Evolutionary conservation across 768 basidiomycete genomes (phyloP), one percentile per base, ranked within the genome.

Genomic region (Pulveroboletus sp.): DNA sequence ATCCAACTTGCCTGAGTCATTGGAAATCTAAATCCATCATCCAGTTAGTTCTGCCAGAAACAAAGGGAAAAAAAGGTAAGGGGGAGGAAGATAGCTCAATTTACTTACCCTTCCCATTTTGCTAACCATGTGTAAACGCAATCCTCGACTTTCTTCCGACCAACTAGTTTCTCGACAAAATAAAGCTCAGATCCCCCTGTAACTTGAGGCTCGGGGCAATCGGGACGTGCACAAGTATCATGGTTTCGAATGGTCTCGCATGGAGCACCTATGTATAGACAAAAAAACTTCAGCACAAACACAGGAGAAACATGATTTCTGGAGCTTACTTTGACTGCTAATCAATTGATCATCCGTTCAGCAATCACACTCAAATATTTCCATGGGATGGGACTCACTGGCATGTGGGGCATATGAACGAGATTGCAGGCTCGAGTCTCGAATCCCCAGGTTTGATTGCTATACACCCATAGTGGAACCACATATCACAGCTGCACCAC

Each of bases 381-480:
- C 8, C 6, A n/a, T 9, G 5, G 3, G 33, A 27, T 35, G 6
- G 5, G 3, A 58, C 66, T 56, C 47, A 68, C 66, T 44, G 39
- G 57, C 79, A 81, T 8, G 67, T 57, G 13, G 76, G 79, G 52
- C 79, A 81, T 14, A 57, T 53, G 50, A 76, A 79, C 28, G 57
- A 50, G 10, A 59, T 62, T 0, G 30, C 54, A 6, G 55, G 55
- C 33, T 65, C 61, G 27, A 76, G 49, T n/a, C 76, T 66, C 1
- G 59, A 47, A 52, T 81, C 78, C 0, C 57, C 62, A 3, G 61
- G 39, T 11, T 42, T 47, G 35, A 80, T 62, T 14, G 72, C 78
- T 26, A 73, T 72, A 49, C 79, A 81, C 6, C 75, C 79, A 47
- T 73, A 76, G 47, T 81, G 79, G 48, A 76, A 80, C 79, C 79